Base-by-base conservation (phyloP, 176 grass and related monocot genomes). In the Areca catechu region DNA sequence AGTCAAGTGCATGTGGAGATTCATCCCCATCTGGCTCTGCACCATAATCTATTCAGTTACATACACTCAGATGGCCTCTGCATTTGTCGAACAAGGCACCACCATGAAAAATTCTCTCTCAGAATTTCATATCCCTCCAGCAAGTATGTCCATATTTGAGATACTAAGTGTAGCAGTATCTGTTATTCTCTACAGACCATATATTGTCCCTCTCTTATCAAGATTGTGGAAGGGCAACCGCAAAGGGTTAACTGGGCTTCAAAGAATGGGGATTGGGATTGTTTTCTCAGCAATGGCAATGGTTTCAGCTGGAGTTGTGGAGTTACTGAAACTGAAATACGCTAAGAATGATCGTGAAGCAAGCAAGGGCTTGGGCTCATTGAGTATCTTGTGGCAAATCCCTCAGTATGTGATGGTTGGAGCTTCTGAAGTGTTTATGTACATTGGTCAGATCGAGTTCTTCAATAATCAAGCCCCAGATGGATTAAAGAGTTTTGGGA, bases 321-420 rank as follows among this genome's bases (percentile, higher is more conserved):
- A 91, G 49, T 37, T 54, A 50, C 72, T 73, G 17, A 62, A 82
- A 27, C 43, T 86, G 3, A 73, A 48, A 55, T 19, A 67, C 15
- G 51, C 23, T 1, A 72, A 30, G 20, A 19, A 18, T n/a, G 30
- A 9, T 15, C 24, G 14, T 5, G 4, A 21, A 4, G 10, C 34
- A 4, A 50, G 68, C 15, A 27, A 55, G 20, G 49, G 58, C n/a
- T 60, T 4, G 17, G 22, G 55, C 43, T 79, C 49, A 2, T 66
- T 89, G 4, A 75, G 12, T 51, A 79, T 91, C 66, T 51, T 86
- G 7, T 91, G 88, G 79, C 88, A 91, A 53, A 72, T 86, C 12
- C 88, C 88, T 56, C 83, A 86, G 49, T 91, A 91, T 62, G n/a
- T 83, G 50, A 37, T 91, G 20, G 62, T 91, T 22, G 88, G 88